These are phyloP conservation scores for Phoma sp. DNA, from an alignment of 2,329 filamentous ascomycete genomes.

Conservation along the genomic window DNA sequence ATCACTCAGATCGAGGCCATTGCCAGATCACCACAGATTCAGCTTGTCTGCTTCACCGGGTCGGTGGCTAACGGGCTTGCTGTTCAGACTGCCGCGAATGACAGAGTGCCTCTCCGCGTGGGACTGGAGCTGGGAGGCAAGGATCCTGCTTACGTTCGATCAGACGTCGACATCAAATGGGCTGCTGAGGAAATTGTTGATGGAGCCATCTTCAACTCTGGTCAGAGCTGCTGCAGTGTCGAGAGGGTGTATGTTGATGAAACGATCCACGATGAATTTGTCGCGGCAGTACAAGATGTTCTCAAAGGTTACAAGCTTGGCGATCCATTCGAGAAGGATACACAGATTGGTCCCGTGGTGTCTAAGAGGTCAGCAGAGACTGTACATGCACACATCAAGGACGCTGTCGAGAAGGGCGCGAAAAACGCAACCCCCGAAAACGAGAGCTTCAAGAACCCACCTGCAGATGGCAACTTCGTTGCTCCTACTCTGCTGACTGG, in stretches of 20 bases:
- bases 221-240: constrained; percentile 95
- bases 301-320: constrained; percentile 81
- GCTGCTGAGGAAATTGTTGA: constrained; percentile 94
- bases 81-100: constrained; percentile 82
- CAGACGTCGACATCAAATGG: constrained; percentile 88
- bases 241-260: constrained; percentile 92
- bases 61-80: constrained; percentile 87
- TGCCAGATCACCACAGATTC: constrained; percentile 76
- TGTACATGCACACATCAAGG: constrained; percentile 79
- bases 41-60: constrained; percentile 90
- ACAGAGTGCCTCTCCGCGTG: constrained; percentile 79
- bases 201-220: constrained; percentile 95
- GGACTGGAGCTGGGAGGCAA: constrained; percentile 94
- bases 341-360: constrained; percentile 87
- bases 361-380: constrained; percentile 78
- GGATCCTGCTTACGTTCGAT: constrained; percentile 87
- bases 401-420: constrained; percentile 83
- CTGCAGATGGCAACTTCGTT: constrained; percentile 85
- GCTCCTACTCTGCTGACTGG: constrained; percentile 81
- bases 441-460: constrained; percentile 73
- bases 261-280: constrained; percentile 81
- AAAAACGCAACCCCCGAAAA: constrained; percentile 85
- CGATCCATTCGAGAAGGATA: constrained; percentile 80
- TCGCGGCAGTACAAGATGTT: constrained; percentile 79
- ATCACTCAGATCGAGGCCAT: constrained; percentile 77